Evolutionary conservation across 2,329 filamentous ascomycete species (phyloP).

Genomic region (Chrysoporthe cubensis): DNA sequence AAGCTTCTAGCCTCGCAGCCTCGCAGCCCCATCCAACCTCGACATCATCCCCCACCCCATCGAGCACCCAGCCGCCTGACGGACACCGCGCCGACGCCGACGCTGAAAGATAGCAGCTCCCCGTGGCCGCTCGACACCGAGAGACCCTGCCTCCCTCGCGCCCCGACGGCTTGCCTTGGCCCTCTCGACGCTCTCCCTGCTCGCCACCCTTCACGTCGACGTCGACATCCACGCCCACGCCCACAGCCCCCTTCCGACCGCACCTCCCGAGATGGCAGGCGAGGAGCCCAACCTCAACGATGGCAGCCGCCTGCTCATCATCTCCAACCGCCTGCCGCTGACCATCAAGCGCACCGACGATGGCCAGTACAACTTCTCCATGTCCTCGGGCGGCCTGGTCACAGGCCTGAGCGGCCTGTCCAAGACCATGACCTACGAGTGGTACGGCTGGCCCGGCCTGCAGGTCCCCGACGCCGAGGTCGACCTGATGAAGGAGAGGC

Average conservation of each 20-base stretch:
- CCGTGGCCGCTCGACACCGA: background rate
- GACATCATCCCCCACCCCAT: background rate
- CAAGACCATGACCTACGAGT: conserved; percentile 93
- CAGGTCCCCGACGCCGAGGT: conserved; percentile 88
- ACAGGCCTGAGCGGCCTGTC: conserved; percentile 89
- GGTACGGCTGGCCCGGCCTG: conserved; percentile 97
- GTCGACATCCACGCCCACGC: background rate
- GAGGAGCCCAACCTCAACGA: conserved; percentile 18
- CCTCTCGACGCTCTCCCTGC: background rate
- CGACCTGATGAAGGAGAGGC: conserved; percentile 70
- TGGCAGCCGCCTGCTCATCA: conserved; percentile 68
- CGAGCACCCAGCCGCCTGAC: background rate
- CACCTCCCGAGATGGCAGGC: conserved; percentile 18
- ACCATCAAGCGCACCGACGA: conserved; percentile 94
- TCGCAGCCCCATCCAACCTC: background rate
- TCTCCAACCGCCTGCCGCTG: conserved; percentile 94
- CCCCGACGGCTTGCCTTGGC: background rate
- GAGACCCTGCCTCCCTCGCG: background rate
- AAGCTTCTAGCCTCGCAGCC: background rate
- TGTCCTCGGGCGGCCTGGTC: conserved; percentile 95
- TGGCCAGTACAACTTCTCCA: conserved; percentile 89
- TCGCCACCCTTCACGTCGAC: background rate
- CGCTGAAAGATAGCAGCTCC: background rate
- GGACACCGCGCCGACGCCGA: background rate
- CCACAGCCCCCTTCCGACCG: background rate